A percentile compares a stretch with the other conserved stretches of the same genome.
Conservation (phyloP, 2,329 filamentous ascomycete species). For the Nemania bipapillata region DNA sequence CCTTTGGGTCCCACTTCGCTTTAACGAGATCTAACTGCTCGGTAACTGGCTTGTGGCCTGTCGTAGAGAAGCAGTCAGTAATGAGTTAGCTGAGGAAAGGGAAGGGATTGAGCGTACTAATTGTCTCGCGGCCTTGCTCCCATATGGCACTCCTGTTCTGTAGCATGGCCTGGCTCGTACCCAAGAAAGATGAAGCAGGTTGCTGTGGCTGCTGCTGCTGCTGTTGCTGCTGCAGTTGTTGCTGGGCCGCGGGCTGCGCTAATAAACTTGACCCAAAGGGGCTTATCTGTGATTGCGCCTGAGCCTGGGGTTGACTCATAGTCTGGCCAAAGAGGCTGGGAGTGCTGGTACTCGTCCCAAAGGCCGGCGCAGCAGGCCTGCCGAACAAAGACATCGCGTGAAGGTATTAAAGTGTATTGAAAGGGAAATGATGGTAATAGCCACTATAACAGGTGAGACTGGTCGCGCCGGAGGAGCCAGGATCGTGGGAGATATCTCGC, state of each 20-base stretch:
- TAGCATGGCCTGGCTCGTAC: conserved; percentile 56
- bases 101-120: conserved; percentile 38
- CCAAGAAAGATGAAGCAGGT: conserved; percentile 58
- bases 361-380: conserved; percentile 39
- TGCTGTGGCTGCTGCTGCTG: conserved; percentile 52
- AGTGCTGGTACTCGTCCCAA: conserved; percentile 41
- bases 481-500: conserved; percentile 2
- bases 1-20: conserved; percentile 78
- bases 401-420: neutral
- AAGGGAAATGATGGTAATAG: neutral
- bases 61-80: conserved; percentile 33
- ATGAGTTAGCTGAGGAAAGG: neutral
- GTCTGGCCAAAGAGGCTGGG: conserved; percentile 56
- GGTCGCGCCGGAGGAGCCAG: neutral
- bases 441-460: neutral
- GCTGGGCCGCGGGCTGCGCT: conserved; percentile 52
- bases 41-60: conserved; percentile 76
- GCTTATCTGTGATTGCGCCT: conserved; percentile 45
- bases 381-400: conserved; percentile 47
- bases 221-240: conserved; percentile 50
- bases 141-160: conserved; percentile 45
- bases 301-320: conserved; percentile 55
- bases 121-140: conserved; percentile 50
- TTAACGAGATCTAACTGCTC: conserved; percentile 78
- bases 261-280: conserved; percentile 50